phyloP scores from a whole-genome alignment of 176 grass and related monocot genomes.

The Oryza nivara region DNA sequence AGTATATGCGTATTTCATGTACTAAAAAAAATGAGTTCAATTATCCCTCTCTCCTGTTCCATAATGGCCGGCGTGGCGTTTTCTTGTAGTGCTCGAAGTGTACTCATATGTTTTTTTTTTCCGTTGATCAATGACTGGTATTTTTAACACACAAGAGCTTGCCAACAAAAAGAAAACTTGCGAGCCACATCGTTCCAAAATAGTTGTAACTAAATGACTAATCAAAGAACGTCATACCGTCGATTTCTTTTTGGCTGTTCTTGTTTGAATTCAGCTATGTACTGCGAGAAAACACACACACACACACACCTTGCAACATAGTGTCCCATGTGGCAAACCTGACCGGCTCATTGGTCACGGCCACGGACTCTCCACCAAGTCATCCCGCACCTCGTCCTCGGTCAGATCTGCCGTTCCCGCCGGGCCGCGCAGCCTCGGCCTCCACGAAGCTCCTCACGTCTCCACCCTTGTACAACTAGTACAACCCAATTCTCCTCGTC shows the following conservation, averaged over 20 bases:
- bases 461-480: neutral
- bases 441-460: neutral
- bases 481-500: too few species aligned
- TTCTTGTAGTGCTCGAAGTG: too few species aligned
- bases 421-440: too few species aligned
- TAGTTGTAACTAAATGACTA: neutral
- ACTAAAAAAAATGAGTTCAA: too few species aligned
- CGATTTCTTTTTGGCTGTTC: neutral
- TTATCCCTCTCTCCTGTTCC: too few species aligned
- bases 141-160: too few species aligned
- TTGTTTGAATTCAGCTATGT: neutral
- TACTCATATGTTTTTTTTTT: too few species aligned
- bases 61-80: too few species aligned
- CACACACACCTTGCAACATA: neutral
- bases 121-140: too few species aligned
- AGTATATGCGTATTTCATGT: too few species aligned
- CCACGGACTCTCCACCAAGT: neutral
- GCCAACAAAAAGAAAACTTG: too few species aligned
- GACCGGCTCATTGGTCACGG: neutral
- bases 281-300: neutral
- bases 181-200: neutral
- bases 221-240: neutral
- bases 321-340: neutral
- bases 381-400: neutral
- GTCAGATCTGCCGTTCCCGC: slow-evolving; percentile 22